Percentiles rank a stretch among this genome's conserved stretches.
phyloP scores from a whole-genome alignment of 129 eudicot species.

The Tagetes erecta region DNA sequence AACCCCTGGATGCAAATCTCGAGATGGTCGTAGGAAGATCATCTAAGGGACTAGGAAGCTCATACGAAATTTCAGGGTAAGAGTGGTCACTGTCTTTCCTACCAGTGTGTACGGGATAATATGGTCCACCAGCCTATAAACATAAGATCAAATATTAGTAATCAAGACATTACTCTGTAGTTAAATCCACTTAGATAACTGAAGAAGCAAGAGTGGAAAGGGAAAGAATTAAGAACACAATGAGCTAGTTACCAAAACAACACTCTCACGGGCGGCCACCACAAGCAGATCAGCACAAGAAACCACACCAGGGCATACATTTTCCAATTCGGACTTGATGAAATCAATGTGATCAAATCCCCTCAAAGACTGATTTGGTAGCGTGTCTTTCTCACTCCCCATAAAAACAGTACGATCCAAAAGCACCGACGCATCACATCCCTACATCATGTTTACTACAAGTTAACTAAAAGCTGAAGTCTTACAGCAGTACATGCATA shows the following conservation, averaged over 20 bases:
- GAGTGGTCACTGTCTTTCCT: constrained; percentile 55
- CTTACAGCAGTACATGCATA: constrained; percentile 3
- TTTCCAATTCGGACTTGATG: constrained; percentile 58
- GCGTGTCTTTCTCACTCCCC: constrained; percentile 65
- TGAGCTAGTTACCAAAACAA: constrained; percentile 44
- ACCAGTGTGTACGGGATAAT: constrained; percentile 73
- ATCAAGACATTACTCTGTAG: not conserved
- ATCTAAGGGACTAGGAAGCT: constrained; percentile 69
- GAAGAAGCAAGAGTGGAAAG: constrained; percentile 10
- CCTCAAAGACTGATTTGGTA: constrained; percentile 56
- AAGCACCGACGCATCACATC: constrained; percentile 83
- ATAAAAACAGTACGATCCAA: constrained; percentile 57
- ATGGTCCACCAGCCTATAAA: constrained; percentile 79
- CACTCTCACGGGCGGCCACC: constrained; percentile 76
- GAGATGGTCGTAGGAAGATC: constrained; percentile 38
- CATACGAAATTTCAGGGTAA: constrained; percentile 44
- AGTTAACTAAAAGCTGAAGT: constrained; percentile 3
- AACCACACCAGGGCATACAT: constrained; percentile 67
- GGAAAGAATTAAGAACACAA: constrained; percentile 5
- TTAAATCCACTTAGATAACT: not conserved
- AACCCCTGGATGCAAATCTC: constrained; percentile 57
- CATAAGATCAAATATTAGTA: constrained; percentile 6
- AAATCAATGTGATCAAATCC: constrained; percentile 58
- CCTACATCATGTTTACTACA: constrained; percentile 38
- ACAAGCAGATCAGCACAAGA: constrained; percentile 81